These are phyloP conservation scores for Cydonia oblonga DNA, from an alignment of 331 rosid genomes.

Conservation along the genomic window DNA sequence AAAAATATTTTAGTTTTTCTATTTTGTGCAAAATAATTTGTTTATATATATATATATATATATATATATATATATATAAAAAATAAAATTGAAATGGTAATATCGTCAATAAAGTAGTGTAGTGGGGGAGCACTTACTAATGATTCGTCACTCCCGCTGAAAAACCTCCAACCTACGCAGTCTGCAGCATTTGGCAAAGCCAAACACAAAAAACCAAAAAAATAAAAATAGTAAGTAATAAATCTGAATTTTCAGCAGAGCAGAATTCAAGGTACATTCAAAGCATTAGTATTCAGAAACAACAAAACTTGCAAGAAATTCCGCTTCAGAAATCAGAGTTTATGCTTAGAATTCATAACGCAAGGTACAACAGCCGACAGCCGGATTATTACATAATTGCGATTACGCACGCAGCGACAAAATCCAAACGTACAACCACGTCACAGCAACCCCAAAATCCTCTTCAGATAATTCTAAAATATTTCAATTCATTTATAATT, in stretches of 20 bases:
- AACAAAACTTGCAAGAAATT: background rate
- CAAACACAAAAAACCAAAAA: background rate
- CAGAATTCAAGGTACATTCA: no score
- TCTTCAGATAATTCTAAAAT: no score
- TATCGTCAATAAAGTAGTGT: no score
- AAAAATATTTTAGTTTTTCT: background rate
- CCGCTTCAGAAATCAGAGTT: background rate
- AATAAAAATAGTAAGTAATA: background rate
- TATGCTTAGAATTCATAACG: background rate
- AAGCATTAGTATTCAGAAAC: no score
- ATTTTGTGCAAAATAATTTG: background rate
- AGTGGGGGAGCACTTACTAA: constrained; percentile 35
- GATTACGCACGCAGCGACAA: no score
- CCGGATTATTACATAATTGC: no score
- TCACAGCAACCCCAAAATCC: background rate
- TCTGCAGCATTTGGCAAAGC: constrained; percentile 40
- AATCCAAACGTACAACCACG: background rate
- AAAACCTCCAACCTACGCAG: constrained; percentile 61
- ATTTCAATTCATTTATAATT: no score
- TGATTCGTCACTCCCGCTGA: constrained; percentile 54
- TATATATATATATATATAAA: background rate
- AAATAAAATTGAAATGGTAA: constrained; percentile 2
- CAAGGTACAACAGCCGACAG: background rate
- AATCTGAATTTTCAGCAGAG: no score
- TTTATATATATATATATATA: no score